These are phyloP conservation scores for Mucor piriformis DNA, from an alignment of 371 early-diverging fungal species.

Conservation along the genomic window DNA sequence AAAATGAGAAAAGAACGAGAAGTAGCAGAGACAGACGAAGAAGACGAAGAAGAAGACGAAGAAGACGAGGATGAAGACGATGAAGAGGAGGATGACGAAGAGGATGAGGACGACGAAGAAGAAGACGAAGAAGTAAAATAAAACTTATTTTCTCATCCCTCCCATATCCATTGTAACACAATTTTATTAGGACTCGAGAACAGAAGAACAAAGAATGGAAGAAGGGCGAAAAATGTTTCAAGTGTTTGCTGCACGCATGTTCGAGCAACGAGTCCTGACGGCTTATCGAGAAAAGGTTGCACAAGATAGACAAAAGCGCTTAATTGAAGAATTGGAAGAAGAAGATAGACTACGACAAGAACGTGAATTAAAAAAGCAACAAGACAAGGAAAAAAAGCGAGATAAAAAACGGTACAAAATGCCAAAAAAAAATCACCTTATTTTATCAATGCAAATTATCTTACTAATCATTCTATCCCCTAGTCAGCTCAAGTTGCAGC, in stretches of 20 bases:
- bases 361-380: slow-evolving; percentile 68
- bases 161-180: background rate
- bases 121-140: slow-evolving; percentile 47
- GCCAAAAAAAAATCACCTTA: background rate
- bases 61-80: slow-evolving; percentile 69
- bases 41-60: slow-evolving; percentile 59
- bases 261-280: slow-evolving; percentile 90
- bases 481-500: slow-evolving; percentile 45
- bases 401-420: slow-evolving; percentile 61
- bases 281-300: slow-evolving; percentile 93
- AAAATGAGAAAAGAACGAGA: slow-evolving; percentile 78
- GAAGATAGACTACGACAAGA: slow-evolving; percentile 75
- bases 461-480: background rate
- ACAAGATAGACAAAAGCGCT: slow-evolving; percentile 75
- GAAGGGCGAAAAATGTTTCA: slow-evolving; percentile 93
- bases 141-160: background rate
- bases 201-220: slow-evolving; percentile 88
- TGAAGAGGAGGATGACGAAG: slow-evolving; percentile 51
- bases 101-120: slow-evolving; percentile 34
- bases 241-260: slow-evolving; percentile 93
- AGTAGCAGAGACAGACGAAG: slow-evolving; percentile 48
- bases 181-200: slow-evolving; percentile 63
- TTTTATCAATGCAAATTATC: background rate
- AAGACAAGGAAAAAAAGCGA: slow-evolving; percentile 68
- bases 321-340: slow-evolving; percentile 82